These are phyloP conservation scores for Gnomoniopsis smithogilvyi DNA, from an alignment of 2,329 filamentous ascomycete species.

Conservation along the genomic window DNA sequence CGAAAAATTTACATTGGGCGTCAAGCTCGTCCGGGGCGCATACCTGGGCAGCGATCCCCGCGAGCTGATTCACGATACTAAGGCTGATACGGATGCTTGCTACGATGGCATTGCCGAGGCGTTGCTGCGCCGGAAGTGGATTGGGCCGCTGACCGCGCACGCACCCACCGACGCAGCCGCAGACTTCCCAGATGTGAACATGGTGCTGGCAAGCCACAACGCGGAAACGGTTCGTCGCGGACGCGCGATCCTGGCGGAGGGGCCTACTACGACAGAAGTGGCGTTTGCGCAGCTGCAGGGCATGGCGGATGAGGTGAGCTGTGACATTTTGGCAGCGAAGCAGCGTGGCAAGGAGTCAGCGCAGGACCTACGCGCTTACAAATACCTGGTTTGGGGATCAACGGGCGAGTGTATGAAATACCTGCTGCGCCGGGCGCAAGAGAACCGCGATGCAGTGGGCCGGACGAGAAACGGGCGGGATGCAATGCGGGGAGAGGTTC, in stretches of 20 bases:
- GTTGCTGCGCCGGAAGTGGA: conserved; percentile 64
- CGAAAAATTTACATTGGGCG: conserved; percentile 64
- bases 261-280: conserved; percentile 36
- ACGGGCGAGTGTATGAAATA: conserved; percentile 85
- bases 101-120: conserved; percentile 71
- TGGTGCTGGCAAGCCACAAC: conserved; percentile 85
- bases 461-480: conserved; percentile 59
- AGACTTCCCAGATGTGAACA: conserved; percentile 52
- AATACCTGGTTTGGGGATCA: conserved; percentile 68
- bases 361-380: conserved; percentile 46
- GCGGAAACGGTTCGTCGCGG: conserved; percentile 63
- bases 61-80: conserved; percentile 68
- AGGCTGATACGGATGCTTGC: conserved; percentile 65
- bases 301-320: conserved; percentile 92
- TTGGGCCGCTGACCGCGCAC: conserved; percentile 42
- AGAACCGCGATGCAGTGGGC: conserved; percentile 70
- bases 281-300: conserved; percentile 82
- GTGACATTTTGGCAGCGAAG: conserved; percentile 43
- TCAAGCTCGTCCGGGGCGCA: conserved; percentile 74
- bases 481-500: conserved; percentile 61
- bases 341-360: conserved; percentile 9
- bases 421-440: conserved; percentile 66
- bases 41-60: conserved; percentile 70
- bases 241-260: conserved; percentile 46
- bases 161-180: conserved; percentile 32